Percentiles rank a stretch among this genome's conserved stretches.
Evolutionary conservation across 2,329 filamentous ascomycete genomes (phyloP).

Genomic region (Davidsoniella neocaledoniae): DNA sequence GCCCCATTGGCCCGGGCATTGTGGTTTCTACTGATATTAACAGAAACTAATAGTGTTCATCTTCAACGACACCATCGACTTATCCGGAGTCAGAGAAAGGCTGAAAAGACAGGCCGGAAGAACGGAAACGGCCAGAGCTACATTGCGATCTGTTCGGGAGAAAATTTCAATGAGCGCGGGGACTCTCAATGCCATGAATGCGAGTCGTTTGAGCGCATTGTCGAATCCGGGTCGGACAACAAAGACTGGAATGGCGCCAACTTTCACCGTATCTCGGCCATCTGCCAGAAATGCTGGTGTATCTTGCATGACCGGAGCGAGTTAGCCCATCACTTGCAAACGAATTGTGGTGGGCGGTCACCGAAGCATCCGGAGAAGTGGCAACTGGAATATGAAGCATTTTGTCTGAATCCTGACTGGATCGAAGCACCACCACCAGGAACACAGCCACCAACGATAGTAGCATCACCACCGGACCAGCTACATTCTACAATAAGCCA

Average conservation of each 20-base stretch:
- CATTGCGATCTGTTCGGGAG: constrained; percentile 11
- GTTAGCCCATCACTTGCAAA: constrained; percentile 4
- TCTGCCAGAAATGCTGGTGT: constrained; percentile 12
- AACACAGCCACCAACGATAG: neutral
- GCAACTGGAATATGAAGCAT: constrained; percentile 10
- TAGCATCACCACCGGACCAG: constrained; percentile 1
- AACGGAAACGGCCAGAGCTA: constrained; percentile 12
- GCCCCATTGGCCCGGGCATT: neutral
- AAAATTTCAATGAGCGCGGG: constrained; percentile 12
- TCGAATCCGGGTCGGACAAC: neutral
- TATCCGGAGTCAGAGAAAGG: constrained; percentile 9
- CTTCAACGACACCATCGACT: constrained; percentile 12
- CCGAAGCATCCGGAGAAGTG: constrained; percentile 12
- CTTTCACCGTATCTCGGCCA: constrained; percentile 10
- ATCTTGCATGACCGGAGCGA: constrained; percentile 7
- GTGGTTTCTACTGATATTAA: neutral
- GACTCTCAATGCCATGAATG: constrained; percentile 12
- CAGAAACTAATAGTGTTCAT: constrained; percentile 6
- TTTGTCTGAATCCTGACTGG: constrained; percentile 10
- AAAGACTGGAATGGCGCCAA: neutral
- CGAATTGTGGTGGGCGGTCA: constrained; percentile 9
- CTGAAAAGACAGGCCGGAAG: constrained; percentile 10
- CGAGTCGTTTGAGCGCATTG: constrained; percentile 7
- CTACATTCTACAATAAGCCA: neutral
- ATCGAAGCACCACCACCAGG: constrained; percentile 3